Evolutionary conservation across 768 basidiomycete species (phyloP), one percentile per base, ranked within the genome.

Genomic region (Rhizopogon roseolus): DNA sequence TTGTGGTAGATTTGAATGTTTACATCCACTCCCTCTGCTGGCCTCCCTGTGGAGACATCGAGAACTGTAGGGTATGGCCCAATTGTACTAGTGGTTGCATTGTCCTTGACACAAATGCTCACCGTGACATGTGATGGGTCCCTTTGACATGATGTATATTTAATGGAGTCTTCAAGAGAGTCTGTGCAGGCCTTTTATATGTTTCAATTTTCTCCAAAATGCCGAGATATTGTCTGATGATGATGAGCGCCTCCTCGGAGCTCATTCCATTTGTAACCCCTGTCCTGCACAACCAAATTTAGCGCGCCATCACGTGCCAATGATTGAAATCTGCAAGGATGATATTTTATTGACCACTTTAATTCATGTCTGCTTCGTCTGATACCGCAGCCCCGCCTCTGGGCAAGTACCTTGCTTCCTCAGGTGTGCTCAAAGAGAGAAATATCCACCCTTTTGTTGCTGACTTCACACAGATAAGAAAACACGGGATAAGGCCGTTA

Each of bases 51-150:
- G 9, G 90, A 87, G 1, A 90, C 82, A 65, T 97, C 93, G 58
- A 97, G 85, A 16, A 96, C 94, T 95, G 55, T 22, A 34, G 44
- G 9, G 28, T 16, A 10, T 37, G n/a, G 52, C 22, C 45, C 28
- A 32, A 17, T 36, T 25, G 29, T 13, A 34, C 41, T 37, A 13
- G 44, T 44, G 36, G 16, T 36, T 19, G 1, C 54, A 29, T n/a
- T n/a, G n/a, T n/a, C n/a, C n/a, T n/a, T n/a, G n/a, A n/a, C n/a
- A n/a, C n/a, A n/a, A 25, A 28, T 29, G 50, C 76, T 53, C 59
- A 91, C 93, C 86, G 56, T 97, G 94, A 67, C 94, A 96, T 37
- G 94, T 97, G 57, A 97, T 90, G 2, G 91, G 90, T 5, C 93
- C 92, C 63, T 80, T 85, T 41, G 76, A 70, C 73, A 73, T 80